Evolutionary conservation across 306 rosid genomes (phyloP).

Genomic region (Cicer pinnatifidum): DNA sequence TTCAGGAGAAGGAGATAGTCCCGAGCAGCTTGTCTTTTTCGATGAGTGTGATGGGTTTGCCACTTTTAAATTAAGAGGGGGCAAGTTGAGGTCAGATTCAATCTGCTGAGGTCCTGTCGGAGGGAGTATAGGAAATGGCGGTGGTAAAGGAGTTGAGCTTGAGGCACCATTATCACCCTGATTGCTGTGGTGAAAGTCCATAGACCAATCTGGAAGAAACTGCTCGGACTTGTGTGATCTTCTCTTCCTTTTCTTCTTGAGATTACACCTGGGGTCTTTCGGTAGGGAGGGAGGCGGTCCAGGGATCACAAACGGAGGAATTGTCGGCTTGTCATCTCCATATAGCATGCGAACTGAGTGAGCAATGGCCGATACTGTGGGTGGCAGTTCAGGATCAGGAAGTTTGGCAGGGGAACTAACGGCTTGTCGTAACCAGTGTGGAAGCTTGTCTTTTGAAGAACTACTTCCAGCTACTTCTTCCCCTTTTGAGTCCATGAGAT

Average conservation of each 20-base stretch:
- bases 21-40: slow-evolving; percentile 55
- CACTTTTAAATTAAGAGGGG: slow-evolving; percentile 51
- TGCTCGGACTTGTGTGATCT: slow-evolving; percentile 53
- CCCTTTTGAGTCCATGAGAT: slow-evolving; percentile 50
- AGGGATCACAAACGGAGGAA: slow-evolving; percentile 95
- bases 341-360: slow-evolving; percentile 86
- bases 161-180: slow-evolving; percentile 62
- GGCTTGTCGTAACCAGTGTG: slow-evolving; percentile 98
- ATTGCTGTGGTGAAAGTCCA: slow-evolving; percentile 49
- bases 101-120: slow-evolving; percentile 56
- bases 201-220: slow-evolving; percentile 53
- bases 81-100: slow-evolving; percentile 67
- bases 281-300: slow-evolving; percentile 88
- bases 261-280: slow-evolving; percentile 80
- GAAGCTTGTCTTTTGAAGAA: slow-evolving; percentile 81
- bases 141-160: slow-evolving; percentile 63
- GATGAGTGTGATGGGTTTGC: slow-evolving; percentile 52
- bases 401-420: slow-evolving; percentile 75
- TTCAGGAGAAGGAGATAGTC: slow-evolving; percentile 88
- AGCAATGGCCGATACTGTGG: slow-evolving; percentile 89
- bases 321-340: slow-evolving; percentile 77
- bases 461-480: slow-evolving; percentile 68
- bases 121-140: slow-evolving; percentile 63
- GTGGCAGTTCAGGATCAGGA: slow-evolving; percentile 83
- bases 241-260: slow-evolving; percentile 72